A percentile compares a stretch with the other conserved stretches of the same genome.
Evolutionary conservation across 2,329 filamentous ascomycete species (phyloP).

Genomic region (Blastomyces silverae): DNA sequence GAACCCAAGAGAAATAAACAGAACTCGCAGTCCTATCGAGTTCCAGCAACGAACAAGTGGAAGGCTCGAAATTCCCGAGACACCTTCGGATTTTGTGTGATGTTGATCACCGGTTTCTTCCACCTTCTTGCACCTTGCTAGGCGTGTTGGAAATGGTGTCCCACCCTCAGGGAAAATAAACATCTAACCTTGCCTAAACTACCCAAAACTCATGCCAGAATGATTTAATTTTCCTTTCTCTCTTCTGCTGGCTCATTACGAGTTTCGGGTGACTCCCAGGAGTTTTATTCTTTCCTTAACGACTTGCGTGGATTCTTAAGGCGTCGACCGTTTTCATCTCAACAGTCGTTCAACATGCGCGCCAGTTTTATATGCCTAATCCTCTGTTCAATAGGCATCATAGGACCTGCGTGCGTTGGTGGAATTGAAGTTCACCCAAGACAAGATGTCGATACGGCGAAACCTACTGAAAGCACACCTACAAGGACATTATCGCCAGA

Average conservation of each 20-base stretch:
- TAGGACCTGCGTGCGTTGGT: not conserved
- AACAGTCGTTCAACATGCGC: conserved; percentile 4
- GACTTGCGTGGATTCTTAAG: not conserved
- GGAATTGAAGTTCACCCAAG: conserved; percentile 2
- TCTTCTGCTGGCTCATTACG: not conserved
- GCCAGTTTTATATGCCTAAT: conserved; percentile 7
- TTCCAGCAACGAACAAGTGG: not conserved
- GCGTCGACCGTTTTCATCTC: not conserved
- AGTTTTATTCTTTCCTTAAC: not conserved
- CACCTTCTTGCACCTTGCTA: not conserved
- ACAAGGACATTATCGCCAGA: not conserved
- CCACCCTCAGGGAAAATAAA: not conserved
- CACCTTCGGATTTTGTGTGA: not conserved
- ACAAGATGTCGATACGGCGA: not conserved
- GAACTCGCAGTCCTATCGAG: not conserved
- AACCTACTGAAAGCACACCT: not conserved
- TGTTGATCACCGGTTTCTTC: not conserved
- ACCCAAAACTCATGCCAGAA: not conserved
- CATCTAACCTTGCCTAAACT: not conserved
- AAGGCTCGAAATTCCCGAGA: not conserved
- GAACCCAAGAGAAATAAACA: not conserved
- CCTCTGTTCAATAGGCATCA: not conserved
- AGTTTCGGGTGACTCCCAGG: not conserved
- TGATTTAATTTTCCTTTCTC: conserved; percentile 7
- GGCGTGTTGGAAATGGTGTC: conserved; percentile 5